Base-by-base conservation (phyloP, 306 rosid species). In the Ceratonia siliqua region DNA sequence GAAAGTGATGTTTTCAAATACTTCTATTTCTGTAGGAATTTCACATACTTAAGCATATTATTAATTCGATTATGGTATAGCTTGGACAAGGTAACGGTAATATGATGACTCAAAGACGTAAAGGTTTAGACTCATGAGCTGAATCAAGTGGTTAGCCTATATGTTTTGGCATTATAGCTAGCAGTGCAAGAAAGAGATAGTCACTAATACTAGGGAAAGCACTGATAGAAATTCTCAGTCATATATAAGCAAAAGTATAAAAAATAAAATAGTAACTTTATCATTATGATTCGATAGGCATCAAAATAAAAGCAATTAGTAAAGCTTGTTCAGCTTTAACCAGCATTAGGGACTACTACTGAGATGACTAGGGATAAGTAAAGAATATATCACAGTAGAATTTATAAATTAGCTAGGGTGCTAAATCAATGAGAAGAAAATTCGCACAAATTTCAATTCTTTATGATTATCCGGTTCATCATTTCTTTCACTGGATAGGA, bases 271-370 rank as follows among this genome's bases (percentile, higher is more conserved):
- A n/a, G 49, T 4, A 27, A 7, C 32, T 70, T 54, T 55, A 15
- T 33, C 65, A 21, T 55, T n/a, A 71, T 22, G 76, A 71, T 54
- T 54, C 12, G 25, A 48, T 14, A 7, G 5, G 64, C 13, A 54
- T 55, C 41, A 15, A 70, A 59, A 71, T 25, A 36, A 71, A 55
- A 41, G 28, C 28, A 71, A 41, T 41, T 39, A 41, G 66, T 30
- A 41, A 18, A 39, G 66, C 30, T 10, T 72, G 58, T 43, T 18
- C 3, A 58, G 28, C 77, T 72, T 72, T 72, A n/a, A 18, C 58
- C 68, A 42, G 20, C 69, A 72, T 11, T 4, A 56, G 1, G 30
- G 18, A 43, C 38, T n/a, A n/a, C n/a, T n/a, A n/a, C n/a, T n/a
- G n/a, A 62, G 38, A 20, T 18, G 21, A 62, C 25, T 28, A 15